Conservation (phyloP, 164 flowering plant species). For the Brasenia schreberi region DNA sequence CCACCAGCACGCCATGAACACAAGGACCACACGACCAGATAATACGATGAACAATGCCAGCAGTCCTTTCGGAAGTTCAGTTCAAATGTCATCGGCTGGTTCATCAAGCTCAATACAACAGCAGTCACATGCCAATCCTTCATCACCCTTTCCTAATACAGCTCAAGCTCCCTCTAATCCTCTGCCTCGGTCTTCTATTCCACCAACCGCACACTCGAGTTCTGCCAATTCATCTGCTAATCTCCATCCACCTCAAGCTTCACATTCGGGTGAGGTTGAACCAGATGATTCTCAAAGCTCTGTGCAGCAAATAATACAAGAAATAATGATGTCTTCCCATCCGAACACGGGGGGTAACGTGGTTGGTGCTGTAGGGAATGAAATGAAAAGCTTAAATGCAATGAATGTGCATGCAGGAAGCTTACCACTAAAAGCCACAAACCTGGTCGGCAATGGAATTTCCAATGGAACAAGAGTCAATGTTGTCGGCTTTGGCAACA, state of each 20-base stretch:
- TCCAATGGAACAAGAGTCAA: slow-evolving; percentile 30
- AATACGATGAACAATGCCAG: slow-evolving; percentile 26
- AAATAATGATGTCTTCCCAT: slow-evolving; percentile 72
- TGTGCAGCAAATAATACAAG: slow-evolving; percentile 81
- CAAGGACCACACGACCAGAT: slow-evolving; percentile 25
- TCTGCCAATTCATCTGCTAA: slow-evolving; percentile 63
- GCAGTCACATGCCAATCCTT: slow-evolving; percentile 42
- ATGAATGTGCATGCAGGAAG: slow-evolving; percentile 24
- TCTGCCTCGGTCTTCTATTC: background rate
- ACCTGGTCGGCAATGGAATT: slow-evolving; percentile 39
- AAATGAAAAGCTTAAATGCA: slow-evolving; percentile 54
- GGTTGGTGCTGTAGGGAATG: slow-evolving; percentile 44
- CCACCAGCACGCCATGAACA: slow-evolving; percentile 82
- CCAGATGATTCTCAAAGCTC: slow-evolving; percentile 75
- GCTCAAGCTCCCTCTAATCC: slow-evolving; percentile 68
- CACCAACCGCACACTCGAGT: slow-evolving; percentile 23
- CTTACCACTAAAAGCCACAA: slow-evolving; percentile 24
- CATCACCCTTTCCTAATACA: slow-evolving; percentile 60
- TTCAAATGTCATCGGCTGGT: slow-evolving; percentile 29
- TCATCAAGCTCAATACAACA: slow-evolving; percentile 32
- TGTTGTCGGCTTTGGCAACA: slow-evolving; percentile 33
- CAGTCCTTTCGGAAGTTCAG: slow-evolving; percentile 38
- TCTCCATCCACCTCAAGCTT: slow-evolving; percentile 34
- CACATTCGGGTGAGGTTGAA: slow-evolving; percentile 53
- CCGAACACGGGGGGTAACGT: slow-evolving; percentile 35